These are phyloP conservation scores for Elasticomyces elasticus DNA, from an alignment of 495 filamentous ascomycete species.

Conservation along the genomic window DNA sequence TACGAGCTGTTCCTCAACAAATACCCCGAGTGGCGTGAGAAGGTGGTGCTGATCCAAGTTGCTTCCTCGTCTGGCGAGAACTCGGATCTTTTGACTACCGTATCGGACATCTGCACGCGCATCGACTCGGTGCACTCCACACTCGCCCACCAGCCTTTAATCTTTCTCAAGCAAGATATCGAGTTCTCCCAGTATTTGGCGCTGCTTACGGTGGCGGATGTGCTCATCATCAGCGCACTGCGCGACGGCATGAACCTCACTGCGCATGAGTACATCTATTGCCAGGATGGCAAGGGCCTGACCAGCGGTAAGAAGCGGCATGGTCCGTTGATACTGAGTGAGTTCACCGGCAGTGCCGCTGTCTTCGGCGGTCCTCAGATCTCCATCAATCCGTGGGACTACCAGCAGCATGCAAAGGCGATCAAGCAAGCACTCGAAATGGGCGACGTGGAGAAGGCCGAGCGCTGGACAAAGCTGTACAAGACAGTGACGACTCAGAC, in stretches of 20 bases:
- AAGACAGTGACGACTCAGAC: constrained; percentile 68
- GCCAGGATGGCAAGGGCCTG: constrained; percentile 70
- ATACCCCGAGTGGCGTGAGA: constrained; percentile 76
- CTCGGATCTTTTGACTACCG: constrained; percentile 71
- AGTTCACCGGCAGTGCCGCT: constrained; percentile 85
- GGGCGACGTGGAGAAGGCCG: constrained; percentile 56
- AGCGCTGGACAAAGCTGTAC: constrained; percentile 65
- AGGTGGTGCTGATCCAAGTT: constrained; percentile 84
- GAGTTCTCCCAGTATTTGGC: constrained; percentile 83
- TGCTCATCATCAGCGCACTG: constrained; percentile 82
- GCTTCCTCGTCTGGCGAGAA: constrained; percentile 81
- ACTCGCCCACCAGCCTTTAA: constrained; percentile 76
- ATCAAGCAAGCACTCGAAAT: constrained; percentile 74
- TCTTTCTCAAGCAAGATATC: constrained; percentile 93
- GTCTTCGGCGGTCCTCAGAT: constrained; percentile 70
- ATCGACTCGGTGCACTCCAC: constrained; percentile 84
- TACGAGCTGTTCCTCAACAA: constrained; percentile 91
- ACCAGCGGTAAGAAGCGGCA: constrained; percentile 51
- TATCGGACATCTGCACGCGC: constrained; percentile 83
- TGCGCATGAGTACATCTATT: constrained; percentile 83
- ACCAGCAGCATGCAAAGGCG: constrained; percentile 70
- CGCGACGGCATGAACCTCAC: constrained; percentile 95
- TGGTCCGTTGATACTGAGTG: constrained; percentile 79
- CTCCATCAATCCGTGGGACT: constrained; percentile 89
- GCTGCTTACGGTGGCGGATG: constrained; percentile 76